Conservation (phyloP, 805 yeast genomes). For the Ogataea paradorogensis region DNA sequence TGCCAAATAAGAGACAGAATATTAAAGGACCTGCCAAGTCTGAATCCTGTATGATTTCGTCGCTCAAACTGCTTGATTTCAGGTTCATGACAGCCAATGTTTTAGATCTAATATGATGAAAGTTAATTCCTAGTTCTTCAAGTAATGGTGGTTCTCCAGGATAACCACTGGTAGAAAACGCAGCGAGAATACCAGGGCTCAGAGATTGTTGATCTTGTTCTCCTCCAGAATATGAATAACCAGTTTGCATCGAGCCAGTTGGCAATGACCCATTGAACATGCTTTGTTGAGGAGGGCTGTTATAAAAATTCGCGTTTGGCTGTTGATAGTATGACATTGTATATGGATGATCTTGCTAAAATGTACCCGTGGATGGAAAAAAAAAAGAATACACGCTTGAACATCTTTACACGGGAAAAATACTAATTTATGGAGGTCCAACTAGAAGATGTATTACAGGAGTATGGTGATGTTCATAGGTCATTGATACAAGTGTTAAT, state of each 20-base stretch:
- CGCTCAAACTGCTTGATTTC: slow-evolving; percentile 50
- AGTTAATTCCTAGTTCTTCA: slow-evolving; percentile 92
- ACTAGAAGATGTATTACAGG: background rate
- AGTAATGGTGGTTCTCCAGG: slow-evolving; percentile 92
- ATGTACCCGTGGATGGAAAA: background rate
- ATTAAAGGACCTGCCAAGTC: slow-evolving; percentile 95
- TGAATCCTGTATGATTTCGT: slow-evolving; percentile 79
- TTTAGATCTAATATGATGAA: slow-evolving; percentile 78
- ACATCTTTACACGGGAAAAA: slow-evolving; percentile 3
- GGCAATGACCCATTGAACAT: slow-evolving; percentile 23
- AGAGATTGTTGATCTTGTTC: slow-evolving; percentile 40
- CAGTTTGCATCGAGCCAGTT: slow-evolving; percentile 30
- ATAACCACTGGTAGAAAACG: slow-evolving; percentile 89
- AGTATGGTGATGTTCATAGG: slow-evolving; percentile 16
- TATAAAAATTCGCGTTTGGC: slow-evolving; percentile 20
- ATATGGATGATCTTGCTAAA: slow-evolving; percentile 1
- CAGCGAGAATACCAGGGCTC: slow-evolving; percentile 79
- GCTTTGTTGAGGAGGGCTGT: slow-evolving; percentile 9
- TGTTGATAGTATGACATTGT: slow-evolving; percentile 37
- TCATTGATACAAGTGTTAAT: slow-evolving; percentile 18
- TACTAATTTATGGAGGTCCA: background rate
- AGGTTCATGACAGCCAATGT: slow-evolving; percentile 87
- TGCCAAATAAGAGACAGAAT: slow-evolving; percentile 84
- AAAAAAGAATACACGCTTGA: slow-evolving; percentile 1
- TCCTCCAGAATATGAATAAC: slow-evolving; percentile 23